Evolutionary conservation across 1,284 basidiomycete genomes (phyloP).

Genomic region (Leccinum pseudoinsigne): DNA sequence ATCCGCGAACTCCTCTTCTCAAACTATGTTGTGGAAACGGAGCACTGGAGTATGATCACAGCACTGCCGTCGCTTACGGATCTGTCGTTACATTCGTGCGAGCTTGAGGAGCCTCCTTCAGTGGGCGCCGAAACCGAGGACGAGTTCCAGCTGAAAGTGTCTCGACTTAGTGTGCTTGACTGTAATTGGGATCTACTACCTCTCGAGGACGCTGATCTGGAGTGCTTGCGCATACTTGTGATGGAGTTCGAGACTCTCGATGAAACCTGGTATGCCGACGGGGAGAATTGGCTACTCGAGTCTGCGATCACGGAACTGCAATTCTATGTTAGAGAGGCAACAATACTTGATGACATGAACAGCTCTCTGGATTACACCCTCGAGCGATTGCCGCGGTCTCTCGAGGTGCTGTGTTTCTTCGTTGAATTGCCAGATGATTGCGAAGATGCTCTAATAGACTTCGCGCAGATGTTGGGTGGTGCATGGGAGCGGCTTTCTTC

Average conservation of each 20-base stretch:
- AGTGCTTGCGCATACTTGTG: not conserved
- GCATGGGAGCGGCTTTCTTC: too few relatives aligned
- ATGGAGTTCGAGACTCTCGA: not conserved
- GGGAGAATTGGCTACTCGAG: not conserved
- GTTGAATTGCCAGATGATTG: too few relatives aligned
- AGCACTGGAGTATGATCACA: not conserved
- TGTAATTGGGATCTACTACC: not conserved
- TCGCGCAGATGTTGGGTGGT: too few relatives aligned
- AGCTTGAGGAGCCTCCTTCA: not conserved
- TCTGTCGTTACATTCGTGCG: not conserved
- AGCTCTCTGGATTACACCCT: too few relatives aligned
- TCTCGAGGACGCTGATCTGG: not conserved
- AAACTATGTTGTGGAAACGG: too few relatives aligned
- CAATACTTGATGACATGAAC: too few relatives aligned
- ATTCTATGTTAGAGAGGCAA: too few relatives aligned
- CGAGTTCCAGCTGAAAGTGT: conserved; percentile 26
- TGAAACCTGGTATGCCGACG: not conserved
- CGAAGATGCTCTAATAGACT: too few relatives aligned
- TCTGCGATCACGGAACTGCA: not conserved
- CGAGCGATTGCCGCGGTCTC: not conserved
- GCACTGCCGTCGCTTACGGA: not conserved
- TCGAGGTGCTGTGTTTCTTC: too few relatives aligned
- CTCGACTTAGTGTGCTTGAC: conserved; percentile 37
- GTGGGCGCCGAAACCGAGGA: not conserved
- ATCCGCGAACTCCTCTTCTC: too few relatives aligned